Percentiles rank a stretch among this genome's conserved stretches.
Conservation (phyloP, 108 stramenopile genomes). For the Seminavis robusta region DNA sequence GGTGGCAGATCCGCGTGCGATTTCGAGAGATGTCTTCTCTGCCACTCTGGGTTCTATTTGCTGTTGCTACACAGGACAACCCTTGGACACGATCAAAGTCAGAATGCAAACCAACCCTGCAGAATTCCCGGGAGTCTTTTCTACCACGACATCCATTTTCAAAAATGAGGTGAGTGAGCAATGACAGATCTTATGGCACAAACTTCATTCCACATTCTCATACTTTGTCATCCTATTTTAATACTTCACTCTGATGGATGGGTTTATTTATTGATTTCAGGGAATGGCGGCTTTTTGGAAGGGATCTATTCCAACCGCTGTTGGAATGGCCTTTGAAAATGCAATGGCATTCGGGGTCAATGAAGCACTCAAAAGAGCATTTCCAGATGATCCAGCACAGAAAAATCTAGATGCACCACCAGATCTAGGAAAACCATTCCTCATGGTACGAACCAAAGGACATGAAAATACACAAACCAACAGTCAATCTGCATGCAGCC, state of each 20-base stretch:
- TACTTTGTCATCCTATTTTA: too few species aligned
- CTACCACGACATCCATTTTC: constrained; percentile 44
- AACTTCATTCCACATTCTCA: too few species aligned
- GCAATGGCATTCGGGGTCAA: constrained; percentile 92
- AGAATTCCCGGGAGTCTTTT: constrained; percentile 37
- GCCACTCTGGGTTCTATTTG: constrained; percentile 74
- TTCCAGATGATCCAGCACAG: constrained; percentile 47
- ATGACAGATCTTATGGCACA: neutral
- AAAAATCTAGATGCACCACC: constrained; percentile 28
- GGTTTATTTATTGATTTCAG: neutral
- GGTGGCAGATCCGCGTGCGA: constrained; percentile 47
- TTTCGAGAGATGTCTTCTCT: constrained; percentile 81
- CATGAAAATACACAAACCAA: too few species aligned
- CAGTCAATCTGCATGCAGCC: too few species aligned
- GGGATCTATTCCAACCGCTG: constrained; percentile 81
- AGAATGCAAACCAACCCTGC: constrained; percentile 79
- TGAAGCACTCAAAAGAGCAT: constrained; percentile 83
- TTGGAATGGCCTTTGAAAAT: constrained; percentile 88
- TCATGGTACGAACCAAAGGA: too few species aligned
- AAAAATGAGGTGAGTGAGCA: constrained; percentile 41
- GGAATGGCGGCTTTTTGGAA: constrained; percentile 73
- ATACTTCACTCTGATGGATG: too few species aligned
- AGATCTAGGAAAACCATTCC: constrained; percentile 71
- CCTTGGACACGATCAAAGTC: constrained; percentile 86
- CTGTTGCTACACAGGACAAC: constrained; percentile 72